Evolutionary conservation across 805 yeast species (phyloP).

Genomic region (Metschnikowia arizonensis): DNA sequence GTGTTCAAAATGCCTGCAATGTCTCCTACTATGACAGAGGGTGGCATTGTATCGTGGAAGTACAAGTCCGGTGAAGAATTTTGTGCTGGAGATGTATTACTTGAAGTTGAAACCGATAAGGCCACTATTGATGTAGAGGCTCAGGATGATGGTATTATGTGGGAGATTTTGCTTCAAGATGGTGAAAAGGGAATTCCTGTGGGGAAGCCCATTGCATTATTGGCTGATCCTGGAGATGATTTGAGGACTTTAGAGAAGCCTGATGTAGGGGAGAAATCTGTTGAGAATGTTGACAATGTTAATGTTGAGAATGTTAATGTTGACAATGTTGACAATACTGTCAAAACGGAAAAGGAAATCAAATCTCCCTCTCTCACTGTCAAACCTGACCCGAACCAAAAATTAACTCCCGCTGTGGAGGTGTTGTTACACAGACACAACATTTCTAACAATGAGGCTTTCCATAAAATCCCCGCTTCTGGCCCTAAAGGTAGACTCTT

Average conservation of each 20-base stretch:
- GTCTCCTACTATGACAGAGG: constrained; percentile 98
- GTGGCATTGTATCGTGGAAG: constrained; percentile 90
- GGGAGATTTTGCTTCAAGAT: constrained; percentile 62
- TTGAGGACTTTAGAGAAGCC: constrained; percentile 61
- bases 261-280: no score
- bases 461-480: constrained; percentile 68
- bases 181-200: constrained; percentile 83
- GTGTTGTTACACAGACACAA: constrained; percentile 55
- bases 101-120: constrained; percentile 85
- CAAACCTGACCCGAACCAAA: constrained; percentile 63
- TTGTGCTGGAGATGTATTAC: constrained; percentile 73
- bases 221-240: constrained; percentile 89
- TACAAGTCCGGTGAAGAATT: constrained; percentile 65
- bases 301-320: no score
- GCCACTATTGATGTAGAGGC: constrained; percentile 84
- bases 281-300: no score
- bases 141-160: constrained; percentile 85
- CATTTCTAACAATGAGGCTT: constrained; percentile 67
- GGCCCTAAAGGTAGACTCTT: constrained; percentile 87
- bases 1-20: constrained; percentile 92
- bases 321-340: no score
- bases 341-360: no score
- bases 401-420: constrained; percentile 75
- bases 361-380: constrained; percentile 16
- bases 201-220: constrained; percentile 82